Percentiles rank a stretch among this genome's conserved stretches.
phyloP scores from a whole-genome alignment of 495 filamentous ascomycete species.

The Chaetomium tenue region DNA sequence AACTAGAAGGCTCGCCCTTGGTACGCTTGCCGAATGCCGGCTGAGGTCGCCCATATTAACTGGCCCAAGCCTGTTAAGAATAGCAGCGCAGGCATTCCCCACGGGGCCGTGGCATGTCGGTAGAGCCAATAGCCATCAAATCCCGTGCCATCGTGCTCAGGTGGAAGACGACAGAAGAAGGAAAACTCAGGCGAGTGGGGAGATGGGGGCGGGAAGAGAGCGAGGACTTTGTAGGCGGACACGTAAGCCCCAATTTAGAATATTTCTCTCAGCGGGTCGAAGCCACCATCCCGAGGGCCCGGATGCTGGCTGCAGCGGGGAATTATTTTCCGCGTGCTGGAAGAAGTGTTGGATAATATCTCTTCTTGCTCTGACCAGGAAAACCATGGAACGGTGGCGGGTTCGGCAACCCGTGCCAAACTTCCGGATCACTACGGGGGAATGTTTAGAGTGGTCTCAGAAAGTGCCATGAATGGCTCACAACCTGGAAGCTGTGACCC shows the following conservation, averaged over 20 bases:
- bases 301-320: slow-evolving; percentile 32
- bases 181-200: slow-evolving; percentile 22
- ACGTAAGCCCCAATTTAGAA: slow-evolving; percentile 39
- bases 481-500: background rate
- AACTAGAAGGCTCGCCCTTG: slow-evolving; percentile 11
- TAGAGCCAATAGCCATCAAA: slow-evolving; percentile 27
- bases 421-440: slow-evolving; percentile 1
- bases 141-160: slow-evolving; percentile 22
- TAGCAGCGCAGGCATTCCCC: slow-evolving; percentile 33
- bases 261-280: slow-evolving; percentile 27
- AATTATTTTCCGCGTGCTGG: slow-evolving; percentile 31
- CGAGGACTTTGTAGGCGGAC: slow-evolving; percentile 25
- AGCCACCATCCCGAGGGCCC: slow-evolving; percentile 27
- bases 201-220: slow-evolving; percentile 23
- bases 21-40: slow-evolving; percentile 35
- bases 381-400: slow-evolving; percentile 20
- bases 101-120: slow-evolving; percentile 23
- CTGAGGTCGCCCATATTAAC: slow-evolving; percentile 31
- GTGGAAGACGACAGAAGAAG: slow-evolving; percentile 21
- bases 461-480: slow-evolving; percentile 18
- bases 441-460: slow-evolving; percentile 8
- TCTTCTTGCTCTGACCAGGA: slow-evolving; percentile 29
- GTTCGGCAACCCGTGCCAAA: slow-evolving; percentile 22
- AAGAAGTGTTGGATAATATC: slow-evolving; percentile 36
- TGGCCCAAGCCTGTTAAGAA: slow-evolving; percentile 27